Base-by-base conservation (phyloP, 768 basidiomycete genomes). In the Suillus variegatus region DNA sequence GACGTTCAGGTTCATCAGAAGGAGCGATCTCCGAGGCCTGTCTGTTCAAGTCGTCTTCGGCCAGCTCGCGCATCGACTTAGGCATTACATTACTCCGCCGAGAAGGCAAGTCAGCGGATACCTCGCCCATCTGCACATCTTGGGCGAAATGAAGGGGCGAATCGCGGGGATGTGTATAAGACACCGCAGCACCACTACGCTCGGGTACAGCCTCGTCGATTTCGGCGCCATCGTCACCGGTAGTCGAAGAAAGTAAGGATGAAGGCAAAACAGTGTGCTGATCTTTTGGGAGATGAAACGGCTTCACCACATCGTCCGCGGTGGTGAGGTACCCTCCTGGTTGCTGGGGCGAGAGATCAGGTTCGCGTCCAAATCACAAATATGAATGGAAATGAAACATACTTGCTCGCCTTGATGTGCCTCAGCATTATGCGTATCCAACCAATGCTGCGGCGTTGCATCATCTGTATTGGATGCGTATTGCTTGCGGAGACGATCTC, bases 401-500 rank as follows among this genome's bases (percentile, higher is more conserved):
- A 75, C 70, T 72, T 62, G 62, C 63, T 73, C 72, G n/a, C 60
- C 67, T 18, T 60, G 68, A 58, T 68, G 67, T 47, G 62, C 66
- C 40, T 76, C 72, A 20, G 69, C 71, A 69, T 38, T 57, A 38
- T 66, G 61, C 60, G 41, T 58, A 61, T 71, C 55, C 65, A 60
- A 46, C 69, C 41, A 63, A 25, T 25, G 68, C 20, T 67, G 71
- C 18, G 41, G 32, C 52, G 28, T 62, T 32, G 70, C 69, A 6
- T 60, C 52, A 18, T 63, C 61, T 47, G 38, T 63, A 38, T 63
- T 67, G 18, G 70, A 70, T 9, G 76, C 85, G 76, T 97, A 97
- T 73, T 96, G 89, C 60, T 86, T 86, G 72, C 90, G 90, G 41
- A 98, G 80, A 54, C 94, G 86, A 70, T 92, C 85, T 18, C 95